Base-by-base conservation (phyloP, 2,329 filamentous ascomycete genomes). In the Xylaria sp. region DNA sequence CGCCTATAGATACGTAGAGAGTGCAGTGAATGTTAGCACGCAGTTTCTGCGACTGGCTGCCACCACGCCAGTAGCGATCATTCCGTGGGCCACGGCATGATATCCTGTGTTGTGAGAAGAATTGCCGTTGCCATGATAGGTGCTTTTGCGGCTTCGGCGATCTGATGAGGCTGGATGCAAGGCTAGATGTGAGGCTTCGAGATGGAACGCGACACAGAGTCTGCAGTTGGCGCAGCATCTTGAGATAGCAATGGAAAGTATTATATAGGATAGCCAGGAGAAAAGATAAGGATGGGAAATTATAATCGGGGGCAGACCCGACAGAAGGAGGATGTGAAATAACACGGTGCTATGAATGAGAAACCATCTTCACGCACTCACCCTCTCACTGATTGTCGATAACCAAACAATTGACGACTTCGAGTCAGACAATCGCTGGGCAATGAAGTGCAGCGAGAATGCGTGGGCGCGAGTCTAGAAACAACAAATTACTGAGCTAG, bases 181-280 rank as follows among this genome's bases (percentile, higher is more conserved):
- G n/a, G 28, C 4, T 31, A 5, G 28, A 31, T 21, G 47, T 40
- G 51, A 66, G 53, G 57, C 11, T 50, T 38, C 8, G 53, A 19
- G 43, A 45, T 50, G 61, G 52, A 57, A 43, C 50, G 31, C 60
- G 57, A 17, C 51, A 57, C 63, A 59, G 57, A 15, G 53, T 52
- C 51, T 61, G 50, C 28, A 67, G 53, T 54, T 58, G 61, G 43
- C 65, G 65, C 43, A 67, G 42, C 67, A 67, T 69, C 23, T 53
- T 46, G 47, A 31, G 28, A 5, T 33, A 21, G 25, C 14, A 2
- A 31, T 40, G 19, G 19, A 7, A 8, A 17, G n/a, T n/a, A n/a
- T n/a, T 14, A 33, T 35, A 6, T n/a, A n/a, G 4, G 23, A 11
- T 3, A 33, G 15, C 19, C 2, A 6, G 17, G 43, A 11, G 43